Evolutionary conservation across 2,329 filamentous ascomycete species (phyloP), one percentile per base, ranked within the genome.

Genomic region (Aplosporella prunicola): DNA sequence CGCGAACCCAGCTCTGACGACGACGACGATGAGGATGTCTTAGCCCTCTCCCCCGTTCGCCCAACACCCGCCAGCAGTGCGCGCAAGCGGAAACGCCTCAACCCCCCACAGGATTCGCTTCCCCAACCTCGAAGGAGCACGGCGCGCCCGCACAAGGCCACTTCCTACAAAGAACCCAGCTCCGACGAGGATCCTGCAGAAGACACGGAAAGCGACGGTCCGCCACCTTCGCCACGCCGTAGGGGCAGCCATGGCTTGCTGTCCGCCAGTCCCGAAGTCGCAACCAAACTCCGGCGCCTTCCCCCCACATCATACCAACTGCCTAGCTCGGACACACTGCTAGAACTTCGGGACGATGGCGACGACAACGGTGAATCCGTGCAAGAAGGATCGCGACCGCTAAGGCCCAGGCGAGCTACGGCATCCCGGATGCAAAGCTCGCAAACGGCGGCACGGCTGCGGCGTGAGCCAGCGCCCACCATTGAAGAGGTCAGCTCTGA

Each of bases 1-100:
- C 53, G 49, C 35, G 58, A 61, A 39, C 51, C 51, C 22, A 58
- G 53, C 38, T 57, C 50, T 38, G 53, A 57, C 16, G 55, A 58
- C 5, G 54, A 52, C 17, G 51, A 41, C 7, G 23, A 23, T 14
- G 24, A 29, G 9, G 14, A 28, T n/a, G 9, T 16, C 9, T n/a
- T n/a, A n/a, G n/a, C n/a, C n/a, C n/a, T n/a, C n/a, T n/a, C n/a
- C n/a, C n/a, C n/a, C n/a, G n/a, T n/a, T n/a, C n/a, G n/a, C n/a
- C n/a, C n/a, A n/a, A n/a, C n/a, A n/a, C n/a, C n/a, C n/a, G 18
- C 26, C 15, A 28, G 31, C 31, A 33, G 31, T 22, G 31, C 31
- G 31, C 32, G 32, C 26, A 40, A 40, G 20, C 38, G 31, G 8
- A 35, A 22, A n/a, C 38, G 35, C 20, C 27, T 18, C 11, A 18